These are phyloP conservation scores for Saksenaea oblongispora DNA, from an alignment of 371 early-diverging fungal genomes.

Conservation along the genomic window DNA sequence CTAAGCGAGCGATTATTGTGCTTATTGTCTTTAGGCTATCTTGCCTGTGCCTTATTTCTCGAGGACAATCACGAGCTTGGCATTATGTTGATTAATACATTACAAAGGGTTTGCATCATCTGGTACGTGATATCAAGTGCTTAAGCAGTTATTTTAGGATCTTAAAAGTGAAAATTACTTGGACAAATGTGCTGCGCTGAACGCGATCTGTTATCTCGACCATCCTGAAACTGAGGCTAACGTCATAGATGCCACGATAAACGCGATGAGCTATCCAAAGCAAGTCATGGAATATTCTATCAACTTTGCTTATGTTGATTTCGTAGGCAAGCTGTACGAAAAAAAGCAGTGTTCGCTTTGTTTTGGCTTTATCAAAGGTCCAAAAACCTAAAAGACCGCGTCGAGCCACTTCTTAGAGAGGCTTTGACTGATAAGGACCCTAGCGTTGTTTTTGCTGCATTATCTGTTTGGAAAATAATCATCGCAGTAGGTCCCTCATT, in stretches of 20 bases:
- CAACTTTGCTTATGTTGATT: neutral
- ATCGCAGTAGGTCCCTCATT: slow-evolving; percentile 17
- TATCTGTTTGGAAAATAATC: slow-evolving; percentile 40
- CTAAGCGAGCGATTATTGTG: neutral
- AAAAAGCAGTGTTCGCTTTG: slow-evolving; percentile 43
- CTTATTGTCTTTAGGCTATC: slow-evolving; percentile 37
- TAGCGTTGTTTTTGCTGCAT: slow-evolving; percentile 45
- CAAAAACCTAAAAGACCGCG: slow-evolving; percentile 20
- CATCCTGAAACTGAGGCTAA: slow-evolving; percentile 40
- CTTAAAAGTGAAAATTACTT: slow-evolving; percentile 41
- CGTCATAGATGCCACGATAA: slow-evolving; percentile 31
- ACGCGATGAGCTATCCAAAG: slow-evolving; percentile 37
- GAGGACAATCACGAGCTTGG: slow-evolving; percentile 39
- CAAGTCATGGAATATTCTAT: slow-evolving; percentile 14
- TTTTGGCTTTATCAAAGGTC: slow-evolving; percentile 33
- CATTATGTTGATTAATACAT: slow-evolving; percentile 56
- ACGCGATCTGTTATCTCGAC: slow-evolving; percentile 41
- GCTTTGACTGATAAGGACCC: slow-evolving; percentile 48
- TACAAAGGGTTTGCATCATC: slow-evolving; percentile 39
- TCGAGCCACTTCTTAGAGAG: slow-evolving; percentile 34
- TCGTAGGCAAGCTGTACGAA: slow-evolving; percentile 47
- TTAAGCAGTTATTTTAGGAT: slow-evolving; percentile 22
- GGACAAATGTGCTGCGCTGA: slow-evolving; percentile 44
- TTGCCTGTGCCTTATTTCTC: slow-evolving; percentile 49
- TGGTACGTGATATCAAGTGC: too few relatives aligned